A percentile compares a stretch with the other conserved stretches of the same genome.
These are phyloP conservation scores for Lichenothelia convexa DNA, from an alignment of 495 filamentous ascomycete species.

Conservation along the genomic window DNA sequence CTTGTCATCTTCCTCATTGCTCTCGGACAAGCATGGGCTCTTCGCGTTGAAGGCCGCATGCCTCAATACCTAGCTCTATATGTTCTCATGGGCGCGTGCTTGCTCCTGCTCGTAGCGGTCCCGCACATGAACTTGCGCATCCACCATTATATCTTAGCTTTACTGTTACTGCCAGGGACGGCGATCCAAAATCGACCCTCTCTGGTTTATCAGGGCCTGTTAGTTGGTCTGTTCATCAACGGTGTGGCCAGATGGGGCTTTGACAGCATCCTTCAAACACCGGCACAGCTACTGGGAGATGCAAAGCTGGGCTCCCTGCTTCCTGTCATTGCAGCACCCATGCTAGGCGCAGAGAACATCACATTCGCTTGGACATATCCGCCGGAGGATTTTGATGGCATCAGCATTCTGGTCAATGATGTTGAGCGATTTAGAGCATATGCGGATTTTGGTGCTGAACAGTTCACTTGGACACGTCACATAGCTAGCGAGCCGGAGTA, in stretches of 20 bases:
- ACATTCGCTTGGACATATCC: slow-evolving; percentile 36
- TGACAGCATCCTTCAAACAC: slow-evolving; percentile 65
- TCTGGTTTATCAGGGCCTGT: slow-evolving; percentile 65
- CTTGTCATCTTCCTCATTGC: slow-evolving; percentile 22
- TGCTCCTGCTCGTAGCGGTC: slow-evolving; percentile 41
- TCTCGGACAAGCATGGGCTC: slow-evolving; percentile 23
- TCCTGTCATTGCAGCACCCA: slow-evolving; percentile 38
- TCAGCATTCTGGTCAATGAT: slow-evolving; percentile 84
- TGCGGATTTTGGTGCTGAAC: slow-evolving; percentile 9
- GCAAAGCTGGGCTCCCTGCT: slow-evolving; percentile 47
- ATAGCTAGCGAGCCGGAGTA: slow-evolving; percentile 37
- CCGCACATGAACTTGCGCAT: slow-evolving; percentile 77
- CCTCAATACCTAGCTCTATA: slow-evolving; percentile 38
- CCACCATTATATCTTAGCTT: slow-evolving; percentile 85
- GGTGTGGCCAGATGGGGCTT: slow-evolving; percentile 81
- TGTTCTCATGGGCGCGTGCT: slow-evolving; percentile 22
- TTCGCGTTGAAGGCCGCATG: slow-evolving; percentile 25
- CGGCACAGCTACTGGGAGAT: slow-evolving; percentile 44
- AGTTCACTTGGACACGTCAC: slow-evolving; percentile 13
- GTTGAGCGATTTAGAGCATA: slow-evolving; percentile 52
- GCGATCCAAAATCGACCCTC: slow-evolving; percentile 58
- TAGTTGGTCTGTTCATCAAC: slow-evolving; percentile 73
- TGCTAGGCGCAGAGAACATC: slow-evolving; percentile 29
- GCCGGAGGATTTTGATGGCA: slow-evolving; percentile 41
- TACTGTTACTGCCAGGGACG: slow-evolving; percentile 63